Conservation (phyloP, 495 filamentous ascomycete genomes). For the Penicilliopsis zonata region DNA sequence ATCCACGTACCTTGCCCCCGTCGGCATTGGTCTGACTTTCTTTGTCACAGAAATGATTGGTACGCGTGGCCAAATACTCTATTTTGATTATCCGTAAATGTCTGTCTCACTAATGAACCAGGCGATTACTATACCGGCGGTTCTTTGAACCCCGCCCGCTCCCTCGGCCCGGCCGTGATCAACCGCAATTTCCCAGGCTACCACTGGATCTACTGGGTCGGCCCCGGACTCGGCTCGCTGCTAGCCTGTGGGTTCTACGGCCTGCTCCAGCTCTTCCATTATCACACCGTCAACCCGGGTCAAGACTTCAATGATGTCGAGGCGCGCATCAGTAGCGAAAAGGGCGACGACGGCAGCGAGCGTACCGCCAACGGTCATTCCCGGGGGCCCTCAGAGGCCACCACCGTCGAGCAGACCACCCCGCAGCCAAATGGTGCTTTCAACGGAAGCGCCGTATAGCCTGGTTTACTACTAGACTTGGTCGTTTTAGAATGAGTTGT, state of each 20-base stretch:
- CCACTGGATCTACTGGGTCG: slow-evolving; percentile 51
- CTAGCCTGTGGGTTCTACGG: slow-evolving; percentile 58
- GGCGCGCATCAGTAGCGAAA: not conserved
- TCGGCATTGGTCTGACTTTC: slow-evolving; percentile 64
- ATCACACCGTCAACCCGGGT: slow-evolving; percentile 67
- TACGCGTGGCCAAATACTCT: slow-evolving; percentile 13
- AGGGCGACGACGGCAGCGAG: too few relatives aligned
- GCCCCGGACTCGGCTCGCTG: slow-evolving; percentile 52
- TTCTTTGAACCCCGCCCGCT: slow-evolving; percentile 61
- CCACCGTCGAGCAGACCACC: too few relatives aligned
- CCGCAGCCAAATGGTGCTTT: too few relatives aligned
- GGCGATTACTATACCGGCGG: slow-evolving; percentile 64
- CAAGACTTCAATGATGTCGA: slow-evolving; percentile 36
- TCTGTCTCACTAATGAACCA: too few relatives aligned
- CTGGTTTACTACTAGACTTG: too few relatives aligned
- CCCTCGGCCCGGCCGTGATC: slow-evolving; percentile 59
- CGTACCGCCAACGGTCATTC: too few relatives aligned
- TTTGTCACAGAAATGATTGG: slow-evolving; percentile 59
- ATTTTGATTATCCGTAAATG: too few relatives aligned
- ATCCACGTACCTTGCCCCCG: slow-evolving; percentile 63
- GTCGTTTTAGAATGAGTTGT: too few relatives aligned
- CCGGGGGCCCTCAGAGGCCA: too few relatives aligned
- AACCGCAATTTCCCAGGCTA: slow-evolving; percentile 46
- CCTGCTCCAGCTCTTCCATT: slow-evolving; percentile 55
- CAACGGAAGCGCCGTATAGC: too few relatives aligned